Percentiles rank a stretch among this genome's conserved stretches.
phyloP scores from a whole-genome alignment of 1,284 basidiomycete genomes.

The Pseudozyma sp. region DNA sequence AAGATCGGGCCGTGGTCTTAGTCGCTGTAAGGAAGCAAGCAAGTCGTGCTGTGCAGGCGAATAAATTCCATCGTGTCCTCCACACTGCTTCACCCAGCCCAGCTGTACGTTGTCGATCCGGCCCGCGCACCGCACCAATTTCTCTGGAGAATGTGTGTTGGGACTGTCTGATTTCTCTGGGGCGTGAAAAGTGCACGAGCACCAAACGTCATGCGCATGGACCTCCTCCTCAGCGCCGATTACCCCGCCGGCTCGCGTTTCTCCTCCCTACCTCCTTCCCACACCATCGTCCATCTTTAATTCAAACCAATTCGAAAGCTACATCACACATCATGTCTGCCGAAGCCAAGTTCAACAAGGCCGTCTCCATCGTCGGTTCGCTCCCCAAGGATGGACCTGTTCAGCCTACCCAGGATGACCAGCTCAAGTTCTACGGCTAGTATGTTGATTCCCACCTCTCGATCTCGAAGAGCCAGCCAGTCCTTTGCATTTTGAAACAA shows the following conservation, averaged over 20 bases:
- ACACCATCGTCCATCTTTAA: neutral
- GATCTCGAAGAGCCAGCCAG: no score
- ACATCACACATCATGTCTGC: slow-evolving; percentile 40
- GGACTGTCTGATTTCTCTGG: no score
- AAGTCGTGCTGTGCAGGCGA: no score
- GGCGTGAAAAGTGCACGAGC: neutral
- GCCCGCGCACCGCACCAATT: no score
- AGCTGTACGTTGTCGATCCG: no score
- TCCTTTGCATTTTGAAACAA: neutral
- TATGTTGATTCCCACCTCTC: slow-evolving; percentile 12
- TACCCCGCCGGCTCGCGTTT: no score
- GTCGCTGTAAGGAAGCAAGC: no score
- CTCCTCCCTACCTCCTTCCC: neutral
- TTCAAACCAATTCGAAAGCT: neutral
- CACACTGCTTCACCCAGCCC: no score
- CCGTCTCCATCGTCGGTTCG: slow-evolving; percentile 52
- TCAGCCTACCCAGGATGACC: slow-evolving; percentile 62
- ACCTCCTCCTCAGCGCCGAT: neutral
- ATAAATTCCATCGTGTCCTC: no score
- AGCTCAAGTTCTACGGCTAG: slow-evolving; percentile 67
- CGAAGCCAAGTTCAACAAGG: slow-evolving; percentile 61
- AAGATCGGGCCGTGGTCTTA: no score
- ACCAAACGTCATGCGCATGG: slow-evolving; percentile 15
- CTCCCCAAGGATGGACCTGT: slow-evolving; percentile 62
- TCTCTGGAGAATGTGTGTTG: no score